A percentile compares a stretch with the other conserved stretches of the same genome.
phyloP scores from a whole-genome alignment of 768 basidiomycete genomes.

The Rossbeevera mucosa region DNA sequence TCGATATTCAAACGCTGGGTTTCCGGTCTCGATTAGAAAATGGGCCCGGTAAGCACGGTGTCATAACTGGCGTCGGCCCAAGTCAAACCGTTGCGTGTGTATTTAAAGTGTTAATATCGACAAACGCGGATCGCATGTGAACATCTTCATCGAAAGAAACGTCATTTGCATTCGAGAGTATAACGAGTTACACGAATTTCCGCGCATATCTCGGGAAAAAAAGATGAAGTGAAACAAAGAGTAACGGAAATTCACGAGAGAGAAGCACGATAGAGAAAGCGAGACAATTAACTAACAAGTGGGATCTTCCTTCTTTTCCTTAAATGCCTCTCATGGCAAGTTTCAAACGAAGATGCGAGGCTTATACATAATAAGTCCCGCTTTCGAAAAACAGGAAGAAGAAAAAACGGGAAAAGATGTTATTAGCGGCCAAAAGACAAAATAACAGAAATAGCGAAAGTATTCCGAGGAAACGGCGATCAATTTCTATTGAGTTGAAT shows the following conservation, averaged over 20 bases:
- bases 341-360: not conserved
- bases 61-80: no score
- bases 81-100: no score
- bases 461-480: not conserved
- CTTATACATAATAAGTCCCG: slow-evolving; percentile 5
- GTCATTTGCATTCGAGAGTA: not conserved
- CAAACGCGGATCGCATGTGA: slow-evolving; percentile 1
- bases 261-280: not conserved
- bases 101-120: slow-evolving; percentile 1
- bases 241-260: not conserved
- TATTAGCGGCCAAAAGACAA: not conserved
- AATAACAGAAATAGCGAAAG: not conserved
- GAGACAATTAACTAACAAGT: not conserved
- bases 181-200: not conserved
- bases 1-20: not conserved
- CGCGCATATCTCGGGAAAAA: not conserved
- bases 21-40: not conserved
- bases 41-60: no score
- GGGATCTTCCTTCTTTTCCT: not conserved
- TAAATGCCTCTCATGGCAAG: not conserved
- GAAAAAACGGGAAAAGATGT: not conserved
- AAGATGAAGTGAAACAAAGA: not conserved
- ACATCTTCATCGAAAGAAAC: not conserved
- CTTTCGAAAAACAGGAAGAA: slow-evolving; percentile 1
- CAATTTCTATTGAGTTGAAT: slow-evolving; percentile 9